Evolutionary conservation across 108 stramenopile genomes (phyloP).

Genomic region (Skeletonema tropicum): DNA sequence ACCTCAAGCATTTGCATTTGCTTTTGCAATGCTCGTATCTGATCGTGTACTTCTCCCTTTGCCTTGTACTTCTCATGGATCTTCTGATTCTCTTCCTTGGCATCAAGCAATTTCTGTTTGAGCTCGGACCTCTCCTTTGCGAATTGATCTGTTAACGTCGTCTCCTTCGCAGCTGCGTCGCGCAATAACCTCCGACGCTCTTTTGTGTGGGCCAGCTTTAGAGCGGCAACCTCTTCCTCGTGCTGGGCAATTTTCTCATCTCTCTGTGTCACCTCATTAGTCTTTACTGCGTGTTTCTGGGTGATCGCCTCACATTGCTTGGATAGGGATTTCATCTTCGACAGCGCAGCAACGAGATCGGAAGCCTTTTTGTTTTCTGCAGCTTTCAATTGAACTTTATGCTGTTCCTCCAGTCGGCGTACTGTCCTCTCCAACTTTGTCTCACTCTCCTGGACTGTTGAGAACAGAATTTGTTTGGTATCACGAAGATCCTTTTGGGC

Average conservation of each 20-base stretch:
- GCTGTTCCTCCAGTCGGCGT: conserved; percentile 31
- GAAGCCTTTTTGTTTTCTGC: conserved; percentile 10
- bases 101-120: not conserved
- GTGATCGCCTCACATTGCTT: conserved; percentile 24
- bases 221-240: conserved; percentile 21
- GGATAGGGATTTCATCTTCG: conserved; percentile 13
- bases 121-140: conserved; percentile 23
- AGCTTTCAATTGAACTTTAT: conserved; percentile 22
- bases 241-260: conserved; percentile 15
- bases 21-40: conserved; percentile 42
- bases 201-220: conserved; percentile 18
- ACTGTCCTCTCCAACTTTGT: conserved; percentile 25
- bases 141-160: conserved; percentile 20
- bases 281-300: conserved; percentile 2
- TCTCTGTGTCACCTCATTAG: conserved; percentile 11
- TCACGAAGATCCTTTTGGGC: conserved; percentile 25
- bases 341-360: conserved; percentile 7
- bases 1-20: conserved; percentile 17
- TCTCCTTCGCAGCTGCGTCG: conserved; percentile 29
- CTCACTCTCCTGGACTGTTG: conserved; percentile 35
- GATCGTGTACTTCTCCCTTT: conserved; percentile 7
- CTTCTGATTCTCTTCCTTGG: not conserved
- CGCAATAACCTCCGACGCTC: conserved; percentile 19
- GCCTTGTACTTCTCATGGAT: not conserved
- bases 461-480: conserved; percentile 45